Base-by-base conservation (phyloP, 352 stramenopile genomes). In the Globisporangium orthogonon region DNA sequence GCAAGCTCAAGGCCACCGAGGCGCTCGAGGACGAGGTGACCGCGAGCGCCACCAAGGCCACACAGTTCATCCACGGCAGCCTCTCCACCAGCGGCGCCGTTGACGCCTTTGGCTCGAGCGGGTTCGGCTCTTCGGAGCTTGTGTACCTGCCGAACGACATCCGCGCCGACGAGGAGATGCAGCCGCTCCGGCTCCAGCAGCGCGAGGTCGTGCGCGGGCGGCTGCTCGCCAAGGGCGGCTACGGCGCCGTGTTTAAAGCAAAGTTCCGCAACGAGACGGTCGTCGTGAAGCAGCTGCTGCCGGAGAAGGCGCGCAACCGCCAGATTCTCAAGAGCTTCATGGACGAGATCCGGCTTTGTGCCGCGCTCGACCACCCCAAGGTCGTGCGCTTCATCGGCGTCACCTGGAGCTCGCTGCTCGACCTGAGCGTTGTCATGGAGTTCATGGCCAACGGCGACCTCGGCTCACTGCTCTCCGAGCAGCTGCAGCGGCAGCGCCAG, bases 331-430 rank as follows among this genome's bases (percentile, higher is more conserved):
- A 61, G 49, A 56, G 63, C 41, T 87, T 87, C 49, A 69, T 87
- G 76, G 63, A 87, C 39, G 78, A 89, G 58, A 89, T 91, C 59
- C 78, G 80, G 4, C 54, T 91, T 7, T 85, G 69, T 56, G 74
- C 76, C 5, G 72, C 70, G 46, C 64, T 87, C 18, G 67, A 84
- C 6, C 76, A 87, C 55, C 67, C 65, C 17, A 74, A 77, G 48
- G 73, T 87, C 45, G 68, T 85, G 10, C 63, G 56, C 0, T 82
- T 87, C 50, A 58, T 85, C 10, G 76, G 76, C 0, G 58, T 87
- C n/a, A 69, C 72, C 7, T 87, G 73, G 76, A 78, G 67, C n/a
- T 76, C 59, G 10, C 62, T 87, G 2, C 63, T 66, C 0, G 74
- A 87, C 64, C 43, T 87, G 7, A 71, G 61, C 17, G 58, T 84